phyloP scores from a whole-genome alignment of 441 rosid genomes.

The Populus hybrid region DNA sequence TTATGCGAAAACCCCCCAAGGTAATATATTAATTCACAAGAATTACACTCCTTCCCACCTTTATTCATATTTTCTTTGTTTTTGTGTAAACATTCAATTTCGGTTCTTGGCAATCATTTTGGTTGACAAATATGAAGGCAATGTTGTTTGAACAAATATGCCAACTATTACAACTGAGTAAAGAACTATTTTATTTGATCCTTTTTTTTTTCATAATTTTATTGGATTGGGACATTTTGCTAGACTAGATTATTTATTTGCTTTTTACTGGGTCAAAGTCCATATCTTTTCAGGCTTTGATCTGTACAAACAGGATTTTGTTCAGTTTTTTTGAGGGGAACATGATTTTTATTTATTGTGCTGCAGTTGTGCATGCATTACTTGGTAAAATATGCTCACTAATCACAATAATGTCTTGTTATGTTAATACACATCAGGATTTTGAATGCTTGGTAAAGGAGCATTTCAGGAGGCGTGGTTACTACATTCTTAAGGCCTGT shows the following conservation, averaged over 20 bases:
- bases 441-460: slow-evolving; percentile 71
- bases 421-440: slow-evolving; percentile 39
- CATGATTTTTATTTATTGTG: background rate
- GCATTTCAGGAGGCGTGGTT: slow-evolving; percentile 80
- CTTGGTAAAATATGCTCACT: background rate
- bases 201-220: background rate
- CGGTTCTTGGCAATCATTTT: background rate
- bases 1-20: slow-evolving; percentile 89
- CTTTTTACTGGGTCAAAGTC: background rate
- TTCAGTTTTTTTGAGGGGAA: background rate
- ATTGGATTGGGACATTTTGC: background rate
- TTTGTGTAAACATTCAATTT: background rate
- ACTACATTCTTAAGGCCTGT: slow-evolving; percentile 86
- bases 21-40: slow-evolving; percentile 32
- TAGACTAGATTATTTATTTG: background rate
- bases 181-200: background rate
- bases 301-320: background rate
- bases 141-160: background rate
- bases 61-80: background rate
- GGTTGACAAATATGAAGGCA: background rate
- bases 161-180: background rate
- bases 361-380: background rate
- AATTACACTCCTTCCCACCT: background rate
- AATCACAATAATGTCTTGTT: background rate
- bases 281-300: background rate